Evolutionary conservation across 2,329 filamentous ascomycete species (phyloP), one percentile per base, ranked within the genome.

Genomic region (Setomelanomma holmii): DNA sequence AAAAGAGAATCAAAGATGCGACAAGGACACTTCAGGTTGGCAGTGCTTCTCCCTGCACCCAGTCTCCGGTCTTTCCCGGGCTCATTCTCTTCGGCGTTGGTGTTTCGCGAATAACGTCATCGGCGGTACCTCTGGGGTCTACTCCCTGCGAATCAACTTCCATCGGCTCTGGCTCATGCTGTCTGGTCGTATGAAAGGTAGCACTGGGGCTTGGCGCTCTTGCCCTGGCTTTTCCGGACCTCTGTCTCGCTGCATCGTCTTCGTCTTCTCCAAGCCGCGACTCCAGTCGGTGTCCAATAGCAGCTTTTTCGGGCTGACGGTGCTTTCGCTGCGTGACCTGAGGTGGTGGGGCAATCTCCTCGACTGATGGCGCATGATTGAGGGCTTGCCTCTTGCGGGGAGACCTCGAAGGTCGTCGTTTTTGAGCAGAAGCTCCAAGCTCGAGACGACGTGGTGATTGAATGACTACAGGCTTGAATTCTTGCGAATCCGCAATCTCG

Each of bases 401-500:
- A 17, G 33, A 21, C 8, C 10, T 14, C 5, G 33, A 50, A 22
- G 48, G 24, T 16, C 4, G 20, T 14, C 36, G 46, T 12, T 27
- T 33, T 24, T 21, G 27, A 17, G 35, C n/a, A 27, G 45, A 19
- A 16, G 40, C 17, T 12, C 16, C 12, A 27, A 41, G 14, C n/a
- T 49, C 33, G 7, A 43, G 11, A 36, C 35, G 35, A 20, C 17
- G 40, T 21, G 42, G 27, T 36, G 43, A 45, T 10, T n/a, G 35
- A 3, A 6, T n/a, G 16, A 14, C 30, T 7, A 42, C 19, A 3
- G 17, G 27, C 16, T 35, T 39, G 5, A 30, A 3, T 7, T 68
- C 65, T 30, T 71, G 69, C 3, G 67, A 69, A 51, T 72, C 67
- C 0, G 61, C 54, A 30, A 71, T 68, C 16, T 56, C 44, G 24